Evolutionary conservation across 805 yeast species (phyloP).

Genomic region (Starmerella geochares): DNA sequence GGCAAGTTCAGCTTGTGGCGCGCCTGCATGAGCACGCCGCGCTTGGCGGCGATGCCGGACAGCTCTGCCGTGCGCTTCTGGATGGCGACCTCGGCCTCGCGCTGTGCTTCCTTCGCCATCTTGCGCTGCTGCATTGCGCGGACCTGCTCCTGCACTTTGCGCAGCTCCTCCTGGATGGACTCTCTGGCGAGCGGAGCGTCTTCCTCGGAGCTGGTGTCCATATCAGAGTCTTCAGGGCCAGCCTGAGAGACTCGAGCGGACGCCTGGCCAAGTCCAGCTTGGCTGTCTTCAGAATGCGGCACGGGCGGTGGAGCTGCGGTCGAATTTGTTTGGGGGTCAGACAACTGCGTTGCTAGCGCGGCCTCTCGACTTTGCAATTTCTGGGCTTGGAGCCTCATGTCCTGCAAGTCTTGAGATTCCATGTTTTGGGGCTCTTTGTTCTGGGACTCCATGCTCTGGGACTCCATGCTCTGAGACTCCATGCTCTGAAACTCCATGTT

Average conservation of each 20-base stretch:
- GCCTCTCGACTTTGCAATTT: too few species aligned
- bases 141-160: slow-evolving; percentile 10
- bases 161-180: slow-evolving; percentile 6
- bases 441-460: too few species aligned
- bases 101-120: slow-evolving; percentile 2
- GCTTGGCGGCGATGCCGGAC: slow-evolving; percentile 14
- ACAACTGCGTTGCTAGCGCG: too few species aligned
- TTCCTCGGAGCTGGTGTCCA: neutral
- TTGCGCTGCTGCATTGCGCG: slow-evolving; percentile 9
- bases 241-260: neutral
- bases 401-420: neutral
- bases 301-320: too few species aligned
- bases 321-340: too few species aligned
- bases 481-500: too few species aligned
- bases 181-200: neutral
- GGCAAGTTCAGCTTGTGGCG: slow-evolving; percentile 6
- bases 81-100: slow-evolving; percentile 5
- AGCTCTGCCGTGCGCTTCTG: slow-evolving; percentile 8
- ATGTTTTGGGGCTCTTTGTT: neutral
- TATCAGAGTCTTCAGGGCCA: neutral
- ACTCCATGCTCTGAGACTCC: too few species aligned
- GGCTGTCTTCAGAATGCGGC: neutral
- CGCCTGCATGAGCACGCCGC: slow-evolving; percentile 10
- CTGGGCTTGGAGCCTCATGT: too few species aligned
- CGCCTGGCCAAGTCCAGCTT: neutral